Conservation (phyloP, 257 asterid species). For the Rauvolfia tetraphylla region DNA sequence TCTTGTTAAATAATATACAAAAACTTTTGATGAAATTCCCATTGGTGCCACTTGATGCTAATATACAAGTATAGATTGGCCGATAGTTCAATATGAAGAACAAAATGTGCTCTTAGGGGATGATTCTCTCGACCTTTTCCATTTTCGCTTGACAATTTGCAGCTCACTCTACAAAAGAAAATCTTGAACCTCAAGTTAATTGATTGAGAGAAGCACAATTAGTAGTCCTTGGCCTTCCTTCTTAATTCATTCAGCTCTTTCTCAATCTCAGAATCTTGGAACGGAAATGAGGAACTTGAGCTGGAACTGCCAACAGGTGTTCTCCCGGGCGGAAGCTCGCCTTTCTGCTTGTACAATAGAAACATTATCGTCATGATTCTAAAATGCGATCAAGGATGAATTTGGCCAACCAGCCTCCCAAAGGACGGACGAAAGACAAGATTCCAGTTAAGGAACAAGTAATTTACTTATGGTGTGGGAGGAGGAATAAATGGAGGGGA, state of each 20-base stretch:
- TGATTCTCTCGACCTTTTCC: background rate
- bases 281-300: conserved; percentile 45
- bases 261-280: conserved; percentile 85
- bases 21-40: background rate
- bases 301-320: conserved; percentile 41
- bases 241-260: conserved; percentile 82
- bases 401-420: background rate
- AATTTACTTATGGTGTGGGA: background rate
- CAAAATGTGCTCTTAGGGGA: background rate
- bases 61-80: conserved; percentile 1
- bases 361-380: background rate
- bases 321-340: conserved; percentile 94
- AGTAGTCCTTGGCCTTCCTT: conserved; percentile 63
- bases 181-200: background rate
- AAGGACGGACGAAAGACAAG: background rate
- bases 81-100: background rate
- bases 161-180: conserved; percentile 9
- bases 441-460: background rate
- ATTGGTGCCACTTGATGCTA: background rate
- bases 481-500: background rate
- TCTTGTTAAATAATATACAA: background rate
- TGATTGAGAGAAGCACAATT: background rate
- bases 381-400: background rate
- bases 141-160: conserved; percentile 12
- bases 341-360: conserved; percentile 53